Evolutionary conservation across 2,329 filamentous ascomycete genomes (phyloP).

Genomic region (Neopestalotiopsis clavispora): DNA sequence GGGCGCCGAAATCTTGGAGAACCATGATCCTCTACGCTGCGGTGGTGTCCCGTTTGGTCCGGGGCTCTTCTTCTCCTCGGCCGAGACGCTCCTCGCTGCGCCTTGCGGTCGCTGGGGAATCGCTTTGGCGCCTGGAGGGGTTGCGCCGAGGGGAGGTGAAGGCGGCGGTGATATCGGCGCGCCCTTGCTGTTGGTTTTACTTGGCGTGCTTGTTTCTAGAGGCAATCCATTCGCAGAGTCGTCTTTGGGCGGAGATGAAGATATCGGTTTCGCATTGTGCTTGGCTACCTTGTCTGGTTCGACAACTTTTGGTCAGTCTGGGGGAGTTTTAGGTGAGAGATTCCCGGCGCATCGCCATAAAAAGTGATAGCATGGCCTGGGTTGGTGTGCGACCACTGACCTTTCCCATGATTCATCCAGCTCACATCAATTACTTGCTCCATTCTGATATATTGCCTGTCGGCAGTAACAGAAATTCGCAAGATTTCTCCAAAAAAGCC

Average conservation of each 20-base stretch:
- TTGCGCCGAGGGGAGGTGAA: slow-evolving; percentile 22
- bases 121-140: slow-evolving; percentile 28
- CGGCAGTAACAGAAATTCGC: not conserved
- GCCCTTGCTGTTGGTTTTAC: slow-evolving; percentile 31
- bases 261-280: slow-evolving; percentile 25
- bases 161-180: slow-evolving; percentile 24
- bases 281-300: slow-evolving; percentile 31
- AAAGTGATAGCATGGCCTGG: not conserved
- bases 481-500: too few relatives aligned
- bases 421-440: slow-evolving; percentile 86
- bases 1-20: slow-evolving; percentile 90
- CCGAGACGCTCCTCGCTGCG: slow-evolving; percentile 37
- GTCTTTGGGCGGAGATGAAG: slow-evolving; percentile 28
- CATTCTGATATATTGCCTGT: slow-evolving; percentile 51
- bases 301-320: slow-evolving; percentile 23
- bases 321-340: not conserved
- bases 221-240: slow-evolving; percentile 25
- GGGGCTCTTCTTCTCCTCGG: slow-evolving; percentile 35
- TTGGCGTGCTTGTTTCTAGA: slow-evolving; percentile 24
- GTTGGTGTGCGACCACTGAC: slow-evolving; percentile 50
- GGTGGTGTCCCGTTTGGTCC: slow-evolving; percentile 40
- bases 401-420: slow-evolving; percentile 88
- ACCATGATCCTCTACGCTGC: slow-evolving; percentile 80
- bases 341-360: slow-evolving; percentile 5
- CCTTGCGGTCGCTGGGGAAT: slow-evolving; percentile 35